Conservation (phyloP, 805 yeast species). For the Dipodascus albidus region DNA sequence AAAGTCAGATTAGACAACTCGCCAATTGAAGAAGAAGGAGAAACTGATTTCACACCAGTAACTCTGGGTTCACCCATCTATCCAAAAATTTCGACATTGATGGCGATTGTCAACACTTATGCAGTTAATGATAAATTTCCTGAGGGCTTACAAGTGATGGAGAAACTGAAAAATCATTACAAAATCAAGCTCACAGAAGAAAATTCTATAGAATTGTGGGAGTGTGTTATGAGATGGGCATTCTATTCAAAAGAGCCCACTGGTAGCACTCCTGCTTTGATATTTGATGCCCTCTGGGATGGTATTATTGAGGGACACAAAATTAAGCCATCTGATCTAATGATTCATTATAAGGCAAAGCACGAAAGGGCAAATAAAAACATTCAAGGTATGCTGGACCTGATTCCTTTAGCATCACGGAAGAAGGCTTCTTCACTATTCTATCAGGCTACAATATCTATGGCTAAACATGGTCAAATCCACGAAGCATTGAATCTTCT, state of each 20-base stretch:
- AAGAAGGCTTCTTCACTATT: neutral
- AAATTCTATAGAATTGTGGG: neutral
- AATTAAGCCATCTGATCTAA: neutral
- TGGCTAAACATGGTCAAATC: neutral
- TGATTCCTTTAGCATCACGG: neutral
- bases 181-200: neutral
- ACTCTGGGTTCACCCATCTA: neutral
- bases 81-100: neutral
- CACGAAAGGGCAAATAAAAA: neutral
- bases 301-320: neutral
- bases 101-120: constrained; percentile 2
- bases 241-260: constrained; percentile 1
- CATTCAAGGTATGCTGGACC: neutral
- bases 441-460: neutral
- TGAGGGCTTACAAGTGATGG: neutral
- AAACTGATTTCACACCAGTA: neutral
- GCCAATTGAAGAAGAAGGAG: neutral
- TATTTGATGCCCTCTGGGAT: neutral
- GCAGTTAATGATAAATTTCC: constrained; percentile 1
- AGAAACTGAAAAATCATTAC: constrained; percentile 2
- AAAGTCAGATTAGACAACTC: neutral
- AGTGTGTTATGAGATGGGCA: constrained; percentile 3
- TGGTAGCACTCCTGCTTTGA: neutral
- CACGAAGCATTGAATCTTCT: neutral
- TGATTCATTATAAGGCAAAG: neutral